These are phyloP conservation scores for Microdochium trichocladiopsis DNA, from an alignment of 2,329 filamentous ascomycete genomes.

Conservation along the genomic window DNA sequence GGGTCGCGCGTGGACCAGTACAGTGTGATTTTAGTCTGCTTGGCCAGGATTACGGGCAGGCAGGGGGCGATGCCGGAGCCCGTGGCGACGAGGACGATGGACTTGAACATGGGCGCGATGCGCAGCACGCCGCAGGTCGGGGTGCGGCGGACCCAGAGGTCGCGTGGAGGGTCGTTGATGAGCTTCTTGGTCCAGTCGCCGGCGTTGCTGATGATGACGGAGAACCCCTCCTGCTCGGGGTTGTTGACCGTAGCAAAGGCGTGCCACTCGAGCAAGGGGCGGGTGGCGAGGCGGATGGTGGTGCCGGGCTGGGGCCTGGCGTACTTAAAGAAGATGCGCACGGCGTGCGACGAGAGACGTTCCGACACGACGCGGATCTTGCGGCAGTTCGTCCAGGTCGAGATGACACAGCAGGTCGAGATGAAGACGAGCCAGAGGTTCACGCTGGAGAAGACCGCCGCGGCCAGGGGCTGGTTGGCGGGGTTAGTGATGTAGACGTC, in stretches of 20 bases:
- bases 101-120: conserved; percentile 47
- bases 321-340: conserved; percentile 51
- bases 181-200: conserved; percentile 57
- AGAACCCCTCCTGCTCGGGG: conserved; percentile 36
- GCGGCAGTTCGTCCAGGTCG: conserved; percentile 57
- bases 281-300: conserved; percentile 43
- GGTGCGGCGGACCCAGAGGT: conserved; percentile 54
- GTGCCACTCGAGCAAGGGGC: conserved; percentile 53
- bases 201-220: conserved; percentile 51
- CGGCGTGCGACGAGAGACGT: conserved; percentile 53
- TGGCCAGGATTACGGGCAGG: conserved; percentile 17
- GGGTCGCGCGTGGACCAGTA: conserved; percentile 29
- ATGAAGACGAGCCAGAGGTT: conserved; percentile 50
- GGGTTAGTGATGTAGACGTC: conserved; percentile 22
- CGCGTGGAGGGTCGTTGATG: conserved; percentile 45
- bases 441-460: conserved; percentile 30
- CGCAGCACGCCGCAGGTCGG: conserved; percentile 52
- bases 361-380: conserved; percentile 48
- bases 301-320: conserved; percentile 37
- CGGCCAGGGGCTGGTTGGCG: conserved; percentile 15
- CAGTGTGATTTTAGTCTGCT: conserved; percentile 28
- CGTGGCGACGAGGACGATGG: conserved; percentile 52
- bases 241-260: conserved; percentile 54
- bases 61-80: conserved; percentile 59
- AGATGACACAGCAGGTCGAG: conserved; percentile 47